Base-by-base conservation (phyloP, 352 stramenopile species). In the Thalassiosira livingstoniorum region DNA sequence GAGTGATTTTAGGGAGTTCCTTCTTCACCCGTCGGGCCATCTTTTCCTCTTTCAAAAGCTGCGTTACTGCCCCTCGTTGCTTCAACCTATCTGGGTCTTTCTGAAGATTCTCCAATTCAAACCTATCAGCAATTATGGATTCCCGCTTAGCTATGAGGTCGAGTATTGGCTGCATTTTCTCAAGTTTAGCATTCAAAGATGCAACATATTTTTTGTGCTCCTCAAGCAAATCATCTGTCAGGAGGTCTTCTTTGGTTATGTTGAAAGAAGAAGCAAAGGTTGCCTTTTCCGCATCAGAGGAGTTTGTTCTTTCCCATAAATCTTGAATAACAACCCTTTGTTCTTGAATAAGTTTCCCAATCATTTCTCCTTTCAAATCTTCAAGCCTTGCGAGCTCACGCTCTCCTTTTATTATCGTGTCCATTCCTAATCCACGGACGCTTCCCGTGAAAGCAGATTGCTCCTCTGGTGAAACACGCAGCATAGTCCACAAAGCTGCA, bases 11-110 rank as follows among this genome's bases (percentile, higher is more conserved):
- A 10, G 92, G 92, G 10, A 96, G 72, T 32, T 94, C 90, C 37
- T 91, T 92, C 58, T 91, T 90, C 57, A 96, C 93, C 35, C 92
- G 68, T 74, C 83, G 62, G 11, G 70, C 85, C 91, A 96, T 95
- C 73, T 95, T 96, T 73, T 96, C 92, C 85, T 96, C 92, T 62
- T 92, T 88, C 87, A 94, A 92, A 2, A 94, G 83, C 66, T 94
- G 91, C 66, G 87, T 88, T 25, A 83, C 87, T 34, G 89, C 84
- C 43, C 88, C 83, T 42, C 92, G 82, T 79, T 92, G 86, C 72
- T 95, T 90, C 57, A 96, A 74, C 32, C 92, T 77, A 61, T 92
- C 85, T 13, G 92, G 90, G 78, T 96, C 91, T 51, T 94, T 92
- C 45, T 95, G 90, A 5, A 96, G 76, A 15, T 91, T 78, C 62